Conservation (phyloP, 2,329 filamentous ascomycete genomes). For the Pseudofabraea citricarpa region DNA sequence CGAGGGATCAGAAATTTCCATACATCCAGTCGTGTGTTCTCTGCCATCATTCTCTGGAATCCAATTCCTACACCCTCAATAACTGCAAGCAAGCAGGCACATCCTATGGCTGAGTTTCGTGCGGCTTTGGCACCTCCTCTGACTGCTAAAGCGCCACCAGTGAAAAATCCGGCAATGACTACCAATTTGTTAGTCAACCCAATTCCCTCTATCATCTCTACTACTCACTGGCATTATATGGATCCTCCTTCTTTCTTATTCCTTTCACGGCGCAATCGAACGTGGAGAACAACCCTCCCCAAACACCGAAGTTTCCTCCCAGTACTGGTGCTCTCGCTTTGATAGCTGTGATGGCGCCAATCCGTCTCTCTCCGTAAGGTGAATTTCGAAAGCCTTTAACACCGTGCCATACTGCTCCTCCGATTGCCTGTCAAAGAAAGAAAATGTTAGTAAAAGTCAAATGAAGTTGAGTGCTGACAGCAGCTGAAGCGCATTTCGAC, state of each 20-base stretch:
- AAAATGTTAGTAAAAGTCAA: no score
- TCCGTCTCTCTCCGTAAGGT: constrained; percentile 87
- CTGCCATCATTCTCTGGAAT: constrained; percentile 90
- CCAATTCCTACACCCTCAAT: constrained; percentile 97
- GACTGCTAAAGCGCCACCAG: constrained; percentile 85
- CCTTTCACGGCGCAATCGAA: constrained; percentile 98
- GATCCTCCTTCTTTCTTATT: constrained; percentile 91
- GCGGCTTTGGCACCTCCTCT: constrained; percentile 89
- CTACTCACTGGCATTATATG: constrained; percentile 78
- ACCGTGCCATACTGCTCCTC: constrained; percentile 89
- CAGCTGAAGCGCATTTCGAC: no score
- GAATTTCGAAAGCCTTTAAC: constrained; percentile 92
- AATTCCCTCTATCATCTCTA: neutral
- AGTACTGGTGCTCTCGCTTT: constrained; percentile 95
- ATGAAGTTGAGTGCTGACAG: no score
- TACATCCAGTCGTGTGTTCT: constrained; percentile 79
- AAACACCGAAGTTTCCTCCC: constrained; percentile 96
- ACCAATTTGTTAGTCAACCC: constrained; percentile 11
- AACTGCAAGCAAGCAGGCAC: constrained; percentile 87
- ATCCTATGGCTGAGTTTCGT: constrained; percentile 93
- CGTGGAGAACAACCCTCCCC: constrained; percentile 93
- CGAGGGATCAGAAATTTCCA: no score
- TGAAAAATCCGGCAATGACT: constrained; percentile 94
- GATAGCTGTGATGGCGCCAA: constrained; percentile 94
- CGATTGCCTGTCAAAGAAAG: constrained; percentile 59